These are phyloP conservation scores for Rubroboletus satanas DNA, from an alignment of 768 basidiomycete species.

Conservation along the genomic window DNA sequence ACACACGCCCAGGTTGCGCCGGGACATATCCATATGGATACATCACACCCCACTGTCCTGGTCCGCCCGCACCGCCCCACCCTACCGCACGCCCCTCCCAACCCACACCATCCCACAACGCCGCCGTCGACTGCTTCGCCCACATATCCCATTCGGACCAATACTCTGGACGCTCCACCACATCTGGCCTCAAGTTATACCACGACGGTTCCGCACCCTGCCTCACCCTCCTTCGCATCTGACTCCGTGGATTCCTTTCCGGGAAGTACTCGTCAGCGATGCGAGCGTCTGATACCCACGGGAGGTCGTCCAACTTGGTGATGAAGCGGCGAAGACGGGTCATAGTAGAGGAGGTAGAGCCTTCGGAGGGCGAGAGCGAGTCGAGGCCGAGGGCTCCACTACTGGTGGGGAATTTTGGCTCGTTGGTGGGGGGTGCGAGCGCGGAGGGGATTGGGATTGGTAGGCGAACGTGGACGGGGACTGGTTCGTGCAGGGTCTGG, in stretches of 20 bases:
- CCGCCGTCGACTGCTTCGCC: conserved; percentile 22
- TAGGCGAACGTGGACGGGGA: not conserved
- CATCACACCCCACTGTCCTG: conserved; percentile 1
- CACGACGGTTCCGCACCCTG: conserved; percentile 26
- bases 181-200: conserved; percentile 22
- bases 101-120: conserved; percentile 3
- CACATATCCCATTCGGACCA: conserved; percentile 24
- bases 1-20: conserved; percentile 13
- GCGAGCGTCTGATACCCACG: conserved; percentile 42
- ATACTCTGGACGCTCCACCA: not conserved
- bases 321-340: conserved; percentile 36
- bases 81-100: not conserved
- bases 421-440: not conserved
- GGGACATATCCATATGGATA: conserved; percentile 26
- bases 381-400: not conserved
- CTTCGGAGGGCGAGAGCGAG: conserved; percentile 3
- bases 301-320: conserved; percentile 35
- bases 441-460: not conserved
- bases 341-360: conserved; percentile 25
- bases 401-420: not conserved
- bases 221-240: conserved; percentile 7
- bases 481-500: conserved; percentile 18
- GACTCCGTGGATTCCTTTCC: conserved; percentile 22
- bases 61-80: not conserved
- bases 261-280: conserved; percentile 46